Base-by-base conservation (phyloP, 768 basidiomycete genomes). In the Lactarius deliciosus region DNA sequence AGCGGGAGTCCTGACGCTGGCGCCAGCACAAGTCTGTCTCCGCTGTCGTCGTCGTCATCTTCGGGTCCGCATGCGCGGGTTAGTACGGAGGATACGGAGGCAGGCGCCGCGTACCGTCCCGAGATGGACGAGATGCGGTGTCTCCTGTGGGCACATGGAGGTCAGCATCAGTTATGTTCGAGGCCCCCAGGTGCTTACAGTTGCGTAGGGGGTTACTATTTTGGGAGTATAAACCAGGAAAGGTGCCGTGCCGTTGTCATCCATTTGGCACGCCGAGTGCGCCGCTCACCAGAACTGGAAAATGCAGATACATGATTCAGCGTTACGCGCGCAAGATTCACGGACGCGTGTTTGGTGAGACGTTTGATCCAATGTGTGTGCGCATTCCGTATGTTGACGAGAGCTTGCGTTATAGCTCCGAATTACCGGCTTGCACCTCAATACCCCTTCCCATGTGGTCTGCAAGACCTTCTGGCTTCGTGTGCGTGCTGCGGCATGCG, bases 381-480 rank as follows among this genome's bases (percentile, higher is more conserved):
- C 8, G 6, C 10, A 16, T 7, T 1, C 20, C 4, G 6, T 11
- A 8, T 6, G 25, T 38, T 80, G 5, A 58, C 25, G 6, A 34
- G 20, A 43, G 34, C 20, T 36, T 56, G 16, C 57, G 34, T 76
- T 64, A 15, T 66, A 91, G 89, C 90, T 64, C 81, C 92, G 61
- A 90, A 90, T 67, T 92, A 92, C 73, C 84, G 90, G 43, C 84
- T 96, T 15, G 90, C 96, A 16, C 96, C 96, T 0, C 96, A 98
- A 76, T 98, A 96, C 72, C 96, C 96, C 1, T 98, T 96, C 75
- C 96, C 96, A 15, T 94, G 92, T 70, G 92, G 89, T 1, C 77
- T 98, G 8, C 95, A 97, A 73, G 96, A 98, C 76, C 79, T 88
- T 25, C 74, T 98, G 11, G 92, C 96, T 2, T 88, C 94, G 2